phyloP scores from a whole-genome alignment of 1,139 yeast species.

The Taphrina sp. region DNA sequence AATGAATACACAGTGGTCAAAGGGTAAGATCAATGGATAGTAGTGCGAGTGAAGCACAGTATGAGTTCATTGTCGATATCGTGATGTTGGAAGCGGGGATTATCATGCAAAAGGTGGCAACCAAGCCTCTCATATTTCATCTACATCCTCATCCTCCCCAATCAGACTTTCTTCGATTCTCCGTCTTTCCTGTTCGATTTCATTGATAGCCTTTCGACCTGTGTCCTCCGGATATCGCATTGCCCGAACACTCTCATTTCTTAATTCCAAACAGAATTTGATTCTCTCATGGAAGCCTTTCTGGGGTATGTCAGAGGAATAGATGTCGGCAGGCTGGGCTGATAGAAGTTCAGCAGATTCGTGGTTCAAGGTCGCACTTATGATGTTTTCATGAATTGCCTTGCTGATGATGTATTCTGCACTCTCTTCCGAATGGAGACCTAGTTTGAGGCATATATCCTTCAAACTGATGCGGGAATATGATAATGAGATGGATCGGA shows the following conservation, averaged over 20 bases:
- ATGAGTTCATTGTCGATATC: too few species aligned
- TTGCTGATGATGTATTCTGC: conserved; percentile 96
- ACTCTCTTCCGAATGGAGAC: conserved; percentile 88
- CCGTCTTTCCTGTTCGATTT: conserved; percentile 58
- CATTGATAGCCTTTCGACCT: conserved; percentile 53
- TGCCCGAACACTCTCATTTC: conserved; percentile 89
- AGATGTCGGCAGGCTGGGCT: conserved; percentile 78
- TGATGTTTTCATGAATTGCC: conserved; percentile 95
- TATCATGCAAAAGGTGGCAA: too few species aligned
- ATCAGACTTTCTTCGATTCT: conserved; percentile 49
- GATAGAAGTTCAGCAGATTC: conserved; percentile 90
- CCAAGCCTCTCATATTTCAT: conserved; percentile 8
- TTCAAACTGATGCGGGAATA: conserved; percentile 87
- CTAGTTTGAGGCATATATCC: conserved; percentile 86
- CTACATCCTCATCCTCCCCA: conserved; percentile 31
- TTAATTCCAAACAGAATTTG: conserved; percentile 82
- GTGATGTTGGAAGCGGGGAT: too few species aligned
- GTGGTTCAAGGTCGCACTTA: conserved; percentile 91
- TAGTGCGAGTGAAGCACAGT: too few species aligned
- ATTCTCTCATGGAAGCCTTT: conserved; percentile 88
- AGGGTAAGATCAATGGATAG: too few species aligned
- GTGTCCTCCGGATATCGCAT: conserved; percentile 79
- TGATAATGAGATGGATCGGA: conserved; percentile 85
- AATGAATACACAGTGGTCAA: too few species aligned
- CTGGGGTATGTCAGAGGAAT: conserved; percentile 86